phyloP scores from a whole-genome alignment of 805 yeast genomes.

The Ogataea minuta region DNA sequence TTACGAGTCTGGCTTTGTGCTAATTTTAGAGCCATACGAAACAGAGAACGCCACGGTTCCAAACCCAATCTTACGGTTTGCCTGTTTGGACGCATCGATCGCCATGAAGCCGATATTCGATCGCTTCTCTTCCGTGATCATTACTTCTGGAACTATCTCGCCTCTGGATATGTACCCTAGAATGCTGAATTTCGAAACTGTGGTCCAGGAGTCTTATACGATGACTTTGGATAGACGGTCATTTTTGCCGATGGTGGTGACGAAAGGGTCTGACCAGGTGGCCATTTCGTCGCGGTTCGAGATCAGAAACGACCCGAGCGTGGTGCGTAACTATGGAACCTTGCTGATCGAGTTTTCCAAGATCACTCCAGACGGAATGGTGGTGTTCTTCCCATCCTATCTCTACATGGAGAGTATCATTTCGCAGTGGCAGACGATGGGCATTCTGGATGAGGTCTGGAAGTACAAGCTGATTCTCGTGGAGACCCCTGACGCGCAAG shows the following conservation, averaged over 20 bases:
- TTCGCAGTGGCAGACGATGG: conserved; percentile 99
- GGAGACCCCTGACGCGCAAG: conserved; percentile 99
- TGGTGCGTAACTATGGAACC: conserved; percentile 95
- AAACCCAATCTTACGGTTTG: conserved; percentile 88
- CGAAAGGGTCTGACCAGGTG: conserved; percentile 98
- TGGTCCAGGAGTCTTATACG: conserved; percentile 89
- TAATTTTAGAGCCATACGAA: conserved; percentile 94
- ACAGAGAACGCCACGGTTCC: conserved; percentile 93
- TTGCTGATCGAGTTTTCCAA: conserved; percentile 88
- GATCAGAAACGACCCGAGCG: conserved; percentile 96
- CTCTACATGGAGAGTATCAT: conserved; percentile 97
- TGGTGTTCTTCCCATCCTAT: conserved; percentile 96
- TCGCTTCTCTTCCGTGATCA: conserved; percentile 84
- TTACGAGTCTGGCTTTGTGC: conserved; percentile 87
- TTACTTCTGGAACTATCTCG: conserved; percentile 96
- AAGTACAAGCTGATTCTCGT: conserved; percentile 91
- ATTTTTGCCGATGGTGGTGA: conserved; percentile 91
- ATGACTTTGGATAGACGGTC: conserved; percentile 94
- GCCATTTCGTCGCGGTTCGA: conserved; percentile 95
- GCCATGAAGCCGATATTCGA: conserved; percentile 98
- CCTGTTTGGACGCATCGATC: conserved; percentile 96
- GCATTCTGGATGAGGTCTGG: conserved; percentile 97
- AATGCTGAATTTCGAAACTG: conserved; percentile 92
- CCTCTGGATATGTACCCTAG: conserved; percentile 99
- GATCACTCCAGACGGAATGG: conserved; percentile 97